Base-by-base conservation (phyloP, 2,329 filamentous ascomycete species). In the Aspergillus pseudoviridinutans region DNA sequence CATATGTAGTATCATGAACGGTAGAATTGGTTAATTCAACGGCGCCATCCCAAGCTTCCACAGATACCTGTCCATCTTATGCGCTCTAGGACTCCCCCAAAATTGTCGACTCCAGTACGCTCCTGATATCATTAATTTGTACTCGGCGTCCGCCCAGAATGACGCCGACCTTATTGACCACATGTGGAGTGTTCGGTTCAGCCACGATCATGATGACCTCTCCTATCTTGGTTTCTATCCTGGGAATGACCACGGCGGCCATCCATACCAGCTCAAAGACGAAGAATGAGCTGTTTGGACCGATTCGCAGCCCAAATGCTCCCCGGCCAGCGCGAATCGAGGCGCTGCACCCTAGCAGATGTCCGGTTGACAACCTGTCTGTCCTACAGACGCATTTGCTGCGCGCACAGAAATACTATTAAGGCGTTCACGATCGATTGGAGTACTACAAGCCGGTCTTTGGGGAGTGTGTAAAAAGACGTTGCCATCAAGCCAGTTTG, bases 71-170 rank as follows among this genome's bases (percentile, higher is more conserved):
- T 79, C 84, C 91, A 96, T 95, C 64, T 86, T 80, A 75, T 95
- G 91, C 70, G 86, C 88, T 47, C 91, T 78, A 0, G 90, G 89
- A 70, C 96, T 91, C 0, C 91, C 91, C 91, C 91, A 82, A 91
- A 96, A 96, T 79, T 0, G 92, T 82, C 1, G 79, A 81, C 25
- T 88, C 78, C 52, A 96, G 73, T 68, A 89, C 79, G 47, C 4
- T 85, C 83, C 51, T 87, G 29, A 32, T 14, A 75, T n/a, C n/a
- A 73, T 22, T 32, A 53, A 42, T 14, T 14, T 52, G 50, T 53
- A 56, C 50, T 56, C 55, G 8, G 53, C 49, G 20, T 56, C 29
- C 20, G 28, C 55, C 5, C 55, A 56, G 12, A 56, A 56, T 24
- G 55, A 56, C 32, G 50, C 55, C 3, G 55, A 56, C 22, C 55